phyloP scores from a whole-genome alignment of 192 early-diverging fungal genomes.

The Geranomyces michiganensis region DNA sequence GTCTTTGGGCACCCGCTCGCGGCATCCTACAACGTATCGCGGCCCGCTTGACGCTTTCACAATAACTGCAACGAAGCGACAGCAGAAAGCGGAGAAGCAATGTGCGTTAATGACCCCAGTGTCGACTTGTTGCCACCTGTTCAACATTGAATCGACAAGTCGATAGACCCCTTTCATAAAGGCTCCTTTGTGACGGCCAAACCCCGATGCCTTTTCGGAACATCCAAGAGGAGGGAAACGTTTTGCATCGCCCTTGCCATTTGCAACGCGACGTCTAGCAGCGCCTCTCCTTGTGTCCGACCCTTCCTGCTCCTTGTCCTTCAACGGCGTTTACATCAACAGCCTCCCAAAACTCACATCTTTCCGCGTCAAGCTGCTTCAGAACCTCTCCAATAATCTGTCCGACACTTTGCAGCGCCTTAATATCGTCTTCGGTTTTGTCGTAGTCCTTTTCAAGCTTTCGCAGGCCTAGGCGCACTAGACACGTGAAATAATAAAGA shows the following conservation, averaged over 20 bases:
- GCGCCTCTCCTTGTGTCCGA: too few species aligned
- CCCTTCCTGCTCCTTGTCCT: too few species aligned
- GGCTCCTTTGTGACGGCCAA: too few species aligned
- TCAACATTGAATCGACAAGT: too few species aligned
- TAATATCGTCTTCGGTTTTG: conserved; percentile 97
- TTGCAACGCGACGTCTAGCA: too few species aligned
- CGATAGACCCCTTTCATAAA: too few species aligned
- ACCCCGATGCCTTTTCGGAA: too few species aligned
- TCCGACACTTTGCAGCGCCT: conserved; percentile 97
- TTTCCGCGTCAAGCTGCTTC: conserved; percentile 95
- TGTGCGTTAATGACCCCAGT: too few species aligned
- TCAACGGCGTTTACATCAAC: too few species aligned
- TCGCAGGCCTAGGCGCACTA: conserved; percentile 84
- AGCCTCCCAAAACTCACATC: conserved; percentile 66
- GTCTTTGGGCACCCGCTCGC: conserved; percentile 90
- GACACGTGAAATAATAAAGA: conserved; percentile 9
- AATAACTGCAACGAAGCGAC: conserved; percentile 65
- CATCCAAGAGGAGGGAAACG: too few species aligned
- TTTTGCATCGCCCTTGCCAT: too few species aligned
- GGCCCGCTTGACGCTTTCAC: conserved; percentile 97
- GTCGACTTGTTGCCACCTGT: too few species aligned
- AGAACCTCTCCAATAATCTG: conserved; percentile 98
- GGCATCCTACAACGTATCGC: conserved; percentile 96
- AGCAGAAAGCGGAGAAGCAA: not conserved
- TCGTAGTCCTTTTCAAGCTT: conserved; percentile 88